phyloP scores from a whole-genome alignment of 768 basidiomycete species.

The Strobilomyces confusus region DNA sequence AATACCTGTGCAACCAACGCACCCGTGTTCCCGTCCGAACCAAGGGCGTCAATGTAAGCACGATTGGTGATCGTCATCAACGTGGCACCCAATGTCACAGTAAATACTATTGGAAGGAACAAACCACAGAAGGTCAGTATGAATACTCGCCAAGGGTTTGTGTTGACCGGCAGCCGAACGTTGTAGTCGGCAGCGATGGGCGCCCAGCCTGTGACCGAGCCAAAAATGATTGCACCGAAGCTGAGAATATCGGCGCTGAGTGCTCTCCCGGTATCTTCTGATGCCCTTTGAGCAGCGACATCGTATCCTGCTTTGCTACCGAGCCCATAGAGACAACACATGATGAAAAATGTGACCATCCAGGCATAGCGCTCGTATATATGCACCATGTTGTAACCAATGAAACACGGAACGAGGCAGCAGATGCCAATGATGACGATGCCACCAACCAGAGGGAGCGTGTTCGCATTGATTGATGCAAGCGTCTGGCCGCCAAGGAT shows the following conservation, averaged over 20 bases:
- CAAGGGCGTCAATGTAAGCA: constrained; percentile 39
- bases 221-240: constrained; percentile 52
- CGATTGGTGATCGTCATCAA: constrained; percentile 41
- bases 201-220: constrained; percentile 46
- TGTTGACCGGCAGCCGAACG: constrained; percentile 43
- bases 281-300: constrained; percentile 37
- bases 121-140: constrained; percentile 47
- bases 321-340: constrained; percentile 50
- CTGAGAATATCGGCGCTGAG: constrained; percentile 47
- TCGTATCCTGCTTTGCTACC: constrained; percentile 46
- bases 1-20: constrained; percentile 45
- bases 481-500: constrained; percentile 53
- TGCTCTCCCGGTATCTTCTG: constrained; percentile 41
- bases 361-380: constrained; percentile 55
- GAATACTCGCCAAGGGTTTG: constrained; percentile 42
- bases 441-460: constrained; percentile 44
- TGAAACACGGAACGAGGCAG: constrained; percentile 42
- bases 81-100: constrained; percentile 33
- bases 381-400: constrained; percentile 46
- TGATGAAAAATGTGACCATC: constrained; percentile 43
- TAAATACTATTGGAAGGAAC: constrained; percentile 44
- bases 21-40: constrained; percentile 37
- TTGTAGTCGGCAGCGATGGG: constrained; percentile 55
- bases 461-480: constrained; percentile 41
- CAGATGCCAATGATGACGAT: constrained; percentile 44